Percentiles rank a stretch among this genome's conserved stretches.
phyloP scores from a whole-genome alignment of 768 basidiomycete species.

The Tricholoma furcatifolium region DNA sequence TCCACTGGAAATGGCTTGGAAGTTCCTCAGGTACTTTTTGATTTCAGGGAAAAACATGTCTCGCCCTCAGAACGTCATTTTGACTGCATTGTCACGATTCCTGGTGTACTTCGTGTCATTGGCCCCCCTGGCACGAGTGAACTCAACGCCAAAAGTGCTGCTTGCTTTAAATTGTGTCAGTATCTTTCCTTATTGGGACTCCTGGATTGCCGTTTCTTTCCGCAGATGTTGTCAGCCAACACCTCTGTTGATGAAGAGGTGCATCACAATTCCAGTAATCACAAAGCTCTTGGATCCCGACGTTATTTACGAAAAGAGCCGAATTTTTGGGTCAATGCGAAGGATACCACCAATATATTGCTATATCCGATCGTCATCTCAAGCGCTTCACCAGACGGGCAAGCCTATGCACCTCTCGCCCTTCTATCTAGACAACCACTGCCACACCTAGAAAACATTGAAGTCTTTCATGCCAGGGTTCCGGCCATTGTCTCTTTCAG shows the following conservation, averaged over 20 bases:
- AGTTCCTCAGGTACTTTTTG: constrained; percentile 33
- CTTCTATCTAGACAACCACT: constrained; percentile 69
- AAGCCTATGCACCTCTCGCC: constrained; percentile 55
- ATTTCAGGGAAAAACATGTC: constrained; percentile 36
- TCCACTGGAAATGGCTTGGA: constrained; percentile 17
- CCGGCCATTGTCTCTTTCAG: constrained; percentile 41
- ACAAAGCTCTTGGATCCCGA: constrained; percentile 41
- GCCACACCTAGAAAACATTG: constrained; percentile 54
- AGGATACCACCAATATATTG: constrained; percentile 19
- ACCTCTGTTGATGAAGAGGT: constrained; percentile 9
- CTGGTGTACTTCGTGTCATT: constrained; percentile 36
- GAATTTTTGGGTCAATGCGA: constrained; percentile 62
- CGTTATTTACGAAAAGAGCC: constrained; percentile 59
- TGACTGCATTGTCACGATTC: constrained; percentile 50
- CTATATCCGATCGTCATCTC: constrained; percentile 63
- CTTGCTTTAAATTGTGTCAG: constrained; percentile 57
- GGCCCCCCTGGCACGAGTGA: constrained; percentile 46
- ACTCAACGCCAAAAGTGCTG: constrained; percentile 55
- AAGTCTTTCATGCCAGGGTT: constrained; percentile 56
- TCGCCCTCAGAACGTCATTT: constrained; percentile 28
- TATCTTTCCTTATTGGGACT: constrained; percentile 47
- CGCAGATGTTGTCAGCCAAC: constrained; percentile 18
- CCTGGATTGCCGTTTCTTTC: constrained; percentile 52
- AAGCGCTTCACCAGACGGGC: constrained; percentile 28
- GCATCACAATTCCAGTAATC: constrained; percentile 12